Evolutionary conservation across 2,329 filamentous ascomycete genomes (phyloP).

Genomic region (Monosporascus sp.): DNA sequence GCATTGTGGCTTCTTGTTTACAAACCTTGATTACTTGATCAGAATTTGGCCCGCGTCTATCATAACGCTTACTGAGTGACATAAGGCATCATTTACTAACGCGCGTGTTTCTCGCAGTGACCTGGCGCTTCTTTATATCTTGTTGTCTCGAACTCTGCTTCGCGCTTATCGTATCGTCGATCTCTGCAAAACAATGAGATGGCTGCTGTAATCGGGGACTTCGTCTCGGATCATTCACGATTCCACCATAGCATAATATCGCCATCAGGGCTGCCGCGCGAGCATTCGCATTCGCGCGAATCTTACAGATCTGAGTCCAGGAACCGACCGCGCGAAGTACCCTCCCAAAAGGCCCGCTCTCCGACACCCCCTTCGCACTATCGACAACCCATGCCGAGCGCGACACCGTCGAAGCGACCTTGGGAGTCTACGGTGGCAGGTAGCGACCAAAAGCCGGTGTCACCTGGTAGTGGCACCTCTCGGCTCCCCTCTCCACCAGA

Average conservation of each 20-base stretch:
- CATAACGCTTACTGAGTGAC: neutral
- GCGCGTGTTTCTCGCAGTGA: neutral
- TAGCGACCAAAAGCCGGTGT: constrained; percentile 17
- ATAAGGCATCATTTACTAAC: neutral
- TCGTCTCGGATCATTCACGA: constrained; percentile 65
- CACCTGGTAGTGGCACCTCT: constrained; percentile 35
- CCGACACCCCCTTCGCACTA: constrained; percentile 16
- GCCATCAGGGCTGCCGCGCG: constrained; percentile 38
- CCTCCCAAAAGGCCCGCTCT: constrained; percentile 18
- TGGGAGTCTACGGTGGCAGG: constrained; percentile 21
- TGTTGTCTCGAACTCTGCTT: neutral
- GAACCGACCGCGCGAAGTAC: constrained; percentile 24
- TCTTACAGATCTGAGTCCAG: constrained; percentile 32
- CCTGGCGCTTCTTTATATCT: constrained; percentile 1
- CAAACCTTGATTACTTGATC: constrained; percentile 5
- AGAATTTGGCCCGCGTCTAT: neutral
- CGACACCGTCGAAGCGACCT: constrained; percentile 23
- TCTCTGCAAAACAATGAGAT: constrained; percentile 40
- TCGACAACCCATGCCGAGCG: constrained; percentile 14
- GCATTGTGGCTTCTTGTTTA: constrained; percentile 9
- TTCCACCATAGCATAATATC: constrained; percentile 63
- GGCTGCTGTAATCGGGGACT: constrained; percentile 64
- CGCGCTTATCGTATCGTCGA: neutral
- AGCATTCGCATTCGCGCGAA: constrained; percentile 43
- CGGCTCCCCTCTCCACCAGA: constrained; percentile 50